Percentiles rank a stretch among this genome's conserved stretches.
Conservation (phyloP, 257 asterid genomes). For the Solanum arcanum region DNA sequence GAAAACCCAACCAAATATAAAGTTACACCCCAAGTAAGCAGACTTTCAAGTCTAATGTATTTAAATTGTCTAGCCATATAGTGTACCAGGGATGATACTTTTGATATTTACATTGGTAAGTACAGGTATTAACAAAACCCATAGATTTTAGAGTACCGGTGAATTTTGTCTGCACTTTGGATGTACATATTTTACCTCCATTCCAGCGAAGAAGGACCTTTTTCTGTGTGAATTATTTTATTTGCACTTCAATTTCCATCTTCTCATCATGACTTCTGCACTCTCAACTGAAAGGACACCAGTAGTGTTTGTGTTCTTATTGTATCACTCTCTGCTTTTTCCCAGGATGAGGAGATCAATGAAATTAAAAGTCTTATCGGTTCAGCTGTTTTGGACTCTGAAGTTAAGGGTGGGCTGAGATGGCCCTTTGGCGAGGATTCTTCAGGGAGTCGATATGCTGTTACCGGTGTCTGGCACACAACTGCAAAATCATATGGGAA, state of each 20-base stretch:
- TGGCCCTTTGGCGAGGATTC: conserved; percentile 36
- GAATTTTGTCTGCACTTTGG: neutral
- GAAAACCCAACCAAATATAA: too few species aligned
- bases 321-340: neutral
- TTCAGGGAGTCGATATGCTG: conserved; percentile 25
- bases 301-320: neutral
- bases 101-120: too few species aligned
- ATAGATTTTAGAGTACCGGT: neutral
- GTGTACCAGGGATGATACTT: too few species aligned
- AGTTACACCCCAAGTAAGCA: neutral
- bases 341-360: conserved; percentile 31
- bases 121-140: too few species aligned
- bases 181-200: neutral
- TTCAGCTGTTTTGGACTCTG: conserved; percentile 31
- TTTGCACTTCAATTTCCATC: neutral
- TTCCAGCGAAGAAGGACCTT: neutral
- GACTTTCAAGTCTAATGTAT: neutral
- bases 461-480: conserved; percentile 28
- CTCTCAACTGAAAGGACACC: neutral
- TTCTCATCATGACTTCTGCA: neutral
- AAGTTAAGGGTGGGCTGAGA: conserved; percentile 33
- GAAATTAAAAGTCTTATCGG: conserved; percentile 18
- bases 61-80: neutral
- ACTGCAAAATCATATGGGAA: conserved; percentile 14
- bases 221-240: neutral